Conservation (phyloP, 73 alveolate genomes). For the Paramecium bursaria region DNA sequence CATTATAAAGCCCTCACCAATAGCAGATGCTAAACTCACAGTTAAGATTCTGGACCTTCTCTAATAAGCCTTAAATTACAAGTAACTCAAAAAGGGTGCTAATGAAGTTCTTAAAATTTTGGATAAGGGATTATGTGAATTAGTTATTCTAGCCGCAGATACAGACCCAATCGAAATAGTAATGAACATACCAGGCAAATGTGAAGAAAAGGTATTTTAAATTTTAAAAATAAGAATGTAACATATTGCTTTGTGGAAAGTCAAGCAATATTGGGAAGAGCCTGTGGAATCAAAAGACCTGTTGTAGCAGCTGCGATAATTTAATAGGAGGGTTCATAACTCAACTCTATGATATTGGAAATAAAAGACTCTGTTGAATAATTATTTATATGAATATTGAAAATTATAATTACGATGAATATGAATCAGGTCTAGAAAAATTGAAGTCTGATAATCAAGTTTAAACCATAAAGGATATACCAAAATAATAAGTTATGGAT, state of each 20-base stretch:
- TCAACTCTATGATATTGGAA: constrained; percentile 63
- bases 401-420: too few relatives aligned
- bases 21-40: constrained; percentile 66
- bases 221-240: constrained; percentile 84
- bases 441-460: too few relatives aligned
- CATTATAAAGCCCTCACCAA: constrained; percentile 69
- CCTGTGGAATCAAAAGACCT: constrained; percentile 99
- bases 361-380: constrained; percentile 68
- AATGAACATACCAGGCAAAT: constrained; percentile 94
- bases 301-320: constrained; percentile 81
- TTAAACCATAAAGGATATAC: too few relatives aligned
- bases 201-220: constrained; percentile 83
- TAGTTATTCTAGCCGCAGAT: constrained; percentile 99
- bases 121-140: constrained; percentile 98
- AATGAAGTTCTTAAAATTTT: constrained; percentile 76
- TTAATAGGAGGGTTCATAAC: constrained; percentile 69
- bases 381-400: constrained; percentile 60
- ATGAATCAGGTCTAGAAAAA: too few relatives aligned
- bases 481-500: too few relatives aligned
- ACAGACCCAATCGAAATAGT: constrained; percentile 99
- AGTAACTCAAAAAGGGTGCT: constrained; percentile 67
- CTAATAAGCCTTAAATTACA: constrained; percentile 61
- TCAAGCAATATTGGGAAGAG: constrained; percentile 98
- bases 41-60: constrained; percentile 63
- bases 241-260: constrained; percentile 98